These are phyloP conservation scores for Boletus tylopilopsis DNA, from an alignment of 768 basidiomycete species.

Conservation along the genomic window DNA sequence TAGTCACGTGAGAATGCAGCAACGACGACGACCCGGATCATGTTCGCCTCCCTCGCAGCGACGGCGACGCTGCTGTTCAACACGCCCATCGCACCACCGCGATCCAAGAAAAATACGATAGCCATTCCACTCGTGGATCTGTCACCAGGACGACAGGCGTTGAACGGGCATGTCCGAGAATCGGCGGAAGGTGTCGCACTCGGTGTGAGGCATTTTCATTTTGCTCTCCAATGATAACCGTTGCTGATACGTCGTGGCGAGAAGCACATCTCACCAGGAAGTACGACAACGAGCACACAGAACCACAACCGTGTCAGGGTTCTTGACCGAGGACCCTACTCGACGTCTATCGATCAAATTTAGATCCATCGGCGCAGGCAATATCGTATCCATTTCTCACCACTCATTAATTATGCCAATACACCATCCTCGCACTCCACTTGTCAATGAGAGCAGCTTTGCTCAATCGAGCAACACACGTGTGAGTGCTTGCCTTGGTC, in stretches of 20 bases:
- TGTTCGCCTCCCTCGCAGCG: slow-evolving; percentile 14
- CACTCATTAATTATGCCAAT: neutral
- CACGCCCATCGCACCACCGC: slow-evolving; percentile 21
- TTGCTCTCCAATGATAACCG: neutral
- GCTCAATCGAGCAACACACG: neutral
- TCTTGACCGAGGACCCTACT: neutral
- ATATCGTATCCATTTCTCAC: neutral
- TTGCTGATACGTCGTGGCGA: neutral
- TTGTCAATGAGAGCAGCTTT: neutral
- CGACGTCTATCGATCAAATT: neutral
- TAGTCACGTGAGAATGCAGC: slow-evolving; percentile 12
- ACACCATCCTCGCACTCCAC: neutral
- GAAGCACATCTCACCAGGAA: slow-evolving; percentile 7
- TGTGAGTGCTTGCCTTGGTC: neutral
- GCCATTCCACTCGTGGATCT: slow-evolving; percentile 22
- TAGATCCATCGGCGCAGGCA: neutral
- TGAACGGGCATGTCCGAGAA: neutral
- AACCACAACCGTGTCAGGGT: slow-evolving; percentile 2
- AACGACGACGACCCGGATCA: neutral
- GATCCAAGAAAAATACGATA: neutral
- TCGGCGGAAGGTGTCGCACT: slow-evolving; percentile 4
- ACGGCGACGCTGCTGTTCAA: slow-evolving; percentile 18
- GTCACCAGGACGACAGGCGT: neutral
- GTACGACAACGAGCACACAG: slow-evolving; percentile 11
- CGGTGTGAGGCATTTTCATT: slow-evolving; percentile 11